These are phyloP conservation scores for Pythium phragmiticola DNA, from an alignment of 352 stramenopile species.

Conservation along the genomic window DNA sequence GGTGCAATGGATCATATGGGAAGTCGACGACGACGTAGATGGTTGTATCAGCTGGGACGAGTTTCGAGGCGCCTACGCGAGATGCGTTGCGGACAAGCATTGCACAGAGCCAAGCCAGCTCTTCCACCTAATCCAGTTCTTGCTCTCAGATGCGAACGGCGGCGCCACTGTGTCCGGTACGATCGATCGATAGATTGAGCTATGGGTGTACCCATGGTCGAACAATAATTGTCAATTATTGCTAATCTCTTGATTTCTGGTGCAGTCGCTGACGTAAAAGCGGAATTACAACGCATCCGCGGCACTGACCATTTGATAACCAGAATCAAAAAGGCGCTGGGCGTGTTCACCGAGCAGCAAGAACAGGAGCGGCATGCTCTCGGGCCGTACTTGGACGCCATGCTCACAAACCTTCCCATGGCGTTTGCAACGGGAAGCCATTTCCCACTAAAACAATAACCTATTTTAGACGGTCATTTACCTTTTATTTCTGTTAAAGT, in stretches of 20 bases:
- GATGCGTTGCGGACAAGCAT: conserved; percentile 89
- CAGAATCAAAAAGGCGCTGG: conserved; percentile 40
- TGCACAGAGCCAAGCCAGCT: conserved; percentile 92
- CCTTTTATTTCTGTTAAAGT: background rate
- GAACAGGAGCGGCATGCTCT: conserved; percentile 48
- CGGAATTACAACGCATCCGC: conserved; percentile 47
- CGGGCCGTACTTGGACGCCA: conserved; percentile 48
- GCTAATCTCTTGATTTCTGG: background rate
- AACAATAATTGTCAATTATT: background rate
- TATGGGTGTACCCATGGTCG: background rate
- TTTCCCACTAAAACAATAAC: conserved; percentile 18
- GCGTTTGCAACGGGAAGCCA: conserved; percentile 27
- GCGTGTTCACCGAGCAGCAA: conserved; percentile 42
- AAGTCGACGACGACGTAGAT: conserved; percentile 95
- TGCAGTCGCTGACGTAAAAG: conserved; percentile 45
- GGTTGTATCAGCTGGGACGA: conserved; percentile 90
- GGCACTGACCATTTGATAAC: conserved; percentile 39
- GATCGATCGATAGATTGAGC: background rate
- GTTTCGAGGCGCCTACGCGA: conserved; percentile 90
- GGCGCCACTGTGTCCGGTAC: conserved; percentile 86
- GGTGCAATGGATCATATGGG: conserved; percentile 96
- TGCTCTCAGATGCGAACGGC: conserved; percentile 91
- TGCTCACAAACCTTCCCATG: conserved; percentile 38
- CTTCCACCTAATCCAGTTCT: conserved; percentile 94
- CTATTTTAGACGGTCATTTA: background rate